Percentiles rank a stretch among this genome's conserved stretches.
phyloP scores from a whole-genome alignment of 2,329 filamentous ascomycete genomes.

The Colletotrichum spaethianum region DNA sequence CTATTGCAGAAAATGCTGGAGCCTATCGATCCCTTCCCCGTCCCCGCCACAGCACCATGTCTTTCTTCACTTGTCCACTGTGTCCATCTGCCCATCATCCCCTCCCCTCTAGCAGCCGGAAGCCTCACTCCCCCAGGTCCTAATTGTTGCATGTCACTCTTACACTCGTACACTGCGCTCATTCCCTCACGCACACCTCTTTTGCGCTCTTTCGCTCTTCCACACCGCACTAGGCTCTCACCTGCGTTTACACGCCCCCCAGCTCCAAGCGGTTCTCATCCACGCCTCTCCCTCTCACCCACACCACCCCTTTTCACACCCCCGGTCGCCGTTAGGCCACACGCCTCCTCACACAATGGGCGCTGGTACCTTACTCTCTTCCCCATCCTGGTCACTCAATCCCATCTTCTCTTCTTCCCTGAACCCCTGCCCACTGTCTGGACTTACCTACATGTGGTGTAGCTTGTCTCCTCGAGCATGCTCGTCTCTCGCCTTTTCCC shows the following conservation, averaged over 20 bases:
- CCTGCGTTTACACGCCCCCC: conserved; percentile 15
- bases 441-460: conserved; percentile 39
- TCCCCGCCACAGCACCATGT: conserved; percentile 47
- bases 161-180: neutral
- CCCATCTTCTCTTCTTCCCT: conserved; percentile 33
- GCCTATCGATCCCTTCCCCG: conserved; percentile 50
- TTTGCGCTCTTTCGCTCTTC: neutral
- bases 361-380: conserved; percentile 36
- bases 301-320: neutral
- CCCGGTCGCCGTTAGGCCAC: conserved; percentile 20
- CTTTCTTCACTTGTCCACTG: conserved; percentile 33
- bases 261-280: neutral
- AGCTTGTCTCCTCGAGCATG: conserved; percentile 39
- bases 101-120: neutral
- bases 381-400: conserved; percentile 33
- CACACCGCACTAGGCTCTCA: conserved; percentile 13
- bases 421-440: conserved; percentile 38
- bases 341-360: conserved; percentile 33
- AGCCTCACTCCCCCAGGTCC: conserved; percentile 23
- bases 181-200: conserved; percentile 8
- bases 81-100: conserved; percentile 31
- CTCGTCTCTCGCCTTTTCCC: conserved; percentile 28
- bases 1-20: conserved; percentile 41
- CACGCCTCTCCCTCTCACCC: conserved; percentile 2
- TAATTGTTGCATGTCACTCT: conserved; percentile 24